These are phyloP conservation scores for Ganoderma sinense DNA, from an alignment of 1,284 basidiomycete species.

Conservation along the genomic window DNA sequence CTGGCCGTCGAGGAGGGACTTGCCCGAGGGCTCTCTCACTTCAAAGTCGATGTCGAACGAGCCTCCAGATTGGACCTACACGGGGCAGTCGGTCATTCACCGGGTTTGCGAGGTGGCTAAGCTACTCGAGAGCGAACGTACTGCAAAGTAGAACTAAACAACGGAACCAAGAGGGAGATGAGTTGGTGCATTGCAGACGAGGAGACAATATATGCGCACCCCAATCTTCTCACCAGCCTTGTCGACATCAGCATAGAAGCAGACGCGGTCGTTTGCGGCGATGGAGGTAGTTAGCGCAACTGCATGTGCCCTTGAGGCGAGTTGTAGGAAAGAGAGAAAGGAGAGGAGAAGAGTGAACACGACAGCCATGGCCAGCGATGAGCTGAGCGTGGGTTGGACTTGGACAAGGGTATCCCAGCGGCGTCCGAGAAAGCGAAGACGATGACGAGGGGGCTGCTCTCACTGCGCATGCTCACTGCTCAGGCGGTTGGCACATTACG, in stretches of 20 bases:
- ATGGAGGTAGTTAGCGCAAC: constrained; percentile 91
- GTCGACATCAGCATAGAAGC: constrained; percentile 98
- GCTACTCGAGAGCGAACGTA: constrained; percentile 47
- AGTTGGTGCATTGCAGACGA: not conserved
- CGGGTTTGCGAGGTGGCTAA: constrained; percentile 36
- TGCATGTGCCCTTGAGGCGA: constrained; percentile 38
- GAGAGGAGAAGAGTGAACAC: constrained; percentile 30
- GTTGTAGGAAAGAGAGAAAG: constrained; percentile 32
- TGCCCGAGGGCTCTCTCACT: constrained; percentile 90
- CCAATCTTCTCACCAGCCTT: constrained; percentile 92
- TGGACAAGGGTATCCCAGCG: constrained; percentile 1
- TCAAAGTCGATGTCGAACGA: constrained; percentile 97
- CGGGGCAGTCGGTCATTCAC: constrained; percentile 6
- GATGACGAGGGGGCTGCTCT: constrained; percentile 2
- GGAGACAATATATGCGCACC: constrained; percentile 51
- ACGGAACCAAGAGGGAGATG: not conserved
- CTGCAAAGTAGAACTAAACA: constrained; percentile 65
- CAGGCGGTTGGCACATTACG: not conserved
- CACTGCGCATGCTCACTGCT: not conserved
- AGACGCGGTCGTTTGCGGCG: constrained; percentile 86
- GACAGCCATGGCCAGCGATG: constrained; percentile 38
- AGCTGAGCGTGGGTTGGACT: constrained; percentile 10
- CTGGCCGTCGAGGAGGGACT: constrained; percentile 84
- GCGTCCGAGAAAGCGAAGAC: not conserved
- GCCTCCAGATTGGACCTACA: constrained; percentile 93